These are phyloP conservation scores for Malania oleifera DNA, from an alignment of 164 flowering plant genomes.

Conservation along the genomic window DNA sequence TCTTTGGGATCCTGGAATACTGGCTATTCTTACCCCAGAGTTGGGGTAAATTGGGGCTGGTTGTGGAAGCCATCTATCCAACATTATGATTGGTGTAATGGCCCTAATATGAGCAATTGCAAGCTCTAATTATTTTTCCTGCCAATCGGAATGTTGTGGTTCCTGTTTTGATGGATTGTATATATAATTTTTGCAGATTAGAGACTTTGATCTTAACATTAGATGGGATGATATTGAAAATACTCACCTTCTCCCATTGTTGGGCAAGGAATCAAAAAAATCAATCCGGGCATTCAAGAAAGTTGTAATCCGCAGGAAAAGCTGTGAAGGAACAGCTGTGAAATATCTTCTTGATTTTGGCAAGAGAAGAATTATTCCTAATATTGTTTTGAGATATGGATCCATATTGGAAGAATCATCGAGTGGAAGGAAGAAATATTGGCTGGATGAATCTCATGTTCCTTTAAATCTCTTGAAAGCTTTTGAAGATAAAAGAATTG, in stretches of 20 bases:
- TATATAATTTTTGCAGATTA: constrained; percentile 45
- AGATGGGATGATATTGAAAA: constrained; percentile 82
- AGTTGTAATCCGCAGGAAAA: constrained; percentile 66
- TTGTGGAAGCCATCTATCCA: too few relatives aligned
- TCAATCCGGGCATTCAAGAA: constrained; percentile 67
- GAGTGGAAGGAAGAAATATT: constrained; percentile 75
- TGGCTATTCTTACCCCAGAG: background rate
- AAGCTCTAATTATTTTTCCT: background rate
- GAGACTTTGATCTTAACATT: constrained; percentile 68
- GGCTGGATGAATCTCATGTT: constrained; percentile 76
- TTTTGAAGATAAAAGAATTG: constrained; percentile 75
- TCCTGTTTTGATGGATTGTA: constrained; percentile 10
- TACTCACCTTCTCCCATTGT: constrained; percentile 33
- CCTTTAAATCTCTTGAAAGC: constrained; percentile 80
- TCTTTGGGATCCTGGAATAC: background rate
- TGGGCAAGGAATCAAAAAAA: constrained; percentile 60
- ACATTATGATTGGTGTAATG: background rate
- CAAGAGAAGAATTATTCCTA: constrained; percentile 79
- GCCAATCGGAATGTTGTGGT: background rate
- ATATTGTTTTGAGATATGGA: constrained; percentile 64
- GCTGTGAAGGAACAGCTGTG: constrained; percentile 39
- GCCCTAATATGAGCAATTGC: background rate
- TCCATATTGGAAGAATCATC: constrained; percentile 53
- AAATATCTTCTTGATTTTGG: constrained; percentile 97
- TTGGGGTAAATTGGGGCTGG: too few relatives aligned